These are phyloP conservation scores for Annona squamosa DNA, from an alignment of 164 flowering plant genomes.

Conservation along the genomic window DNA sequence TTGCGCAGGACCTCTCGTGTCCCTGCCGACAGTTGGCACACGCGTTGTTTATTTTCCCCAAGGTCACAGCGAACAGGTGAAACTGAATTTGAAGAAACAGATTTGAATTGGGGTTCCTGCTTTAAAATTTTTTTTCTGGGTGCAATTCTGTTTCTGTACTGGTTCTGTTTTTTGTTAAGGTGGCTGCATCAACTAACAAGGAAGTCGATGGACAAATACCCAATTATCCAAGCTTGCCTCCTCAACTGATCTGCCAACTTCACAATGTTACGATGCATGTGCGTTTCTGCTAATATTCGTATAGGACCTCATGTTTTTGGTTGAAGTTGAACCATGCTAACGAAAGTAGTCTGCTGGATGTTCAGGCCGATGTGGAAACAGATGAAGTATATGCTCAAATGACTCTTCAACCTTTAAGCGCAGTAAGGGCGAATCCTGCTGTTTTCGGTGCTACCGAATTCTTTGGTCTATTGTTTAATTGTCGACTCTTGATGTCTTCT, in stretches of 20 bases:
- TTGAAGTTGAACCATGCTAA: neutral
- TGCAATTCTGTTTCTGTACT: neutral
- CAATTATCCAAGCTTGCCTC: slow-evolving; percentile 75
- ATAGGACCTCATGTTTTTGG: neutral
- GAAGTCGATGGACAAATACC: slow-evolving; percentile 80
- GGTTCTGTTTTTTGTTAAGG: slow-evolving; percentile 29
- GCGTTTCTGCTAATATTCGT: slow-evolving; percentile 17
- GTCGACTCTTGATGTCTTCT: neutral
- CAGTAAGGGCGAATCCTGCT: slow-evolving; percentile 28
- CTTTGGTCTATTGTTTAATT: neutral
- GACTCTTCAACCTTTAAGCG: slow-evolving; percentile 78
- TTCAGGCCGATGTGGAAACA: slow-evolving; percentile 86
- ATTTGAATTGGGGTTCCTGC: neutral
- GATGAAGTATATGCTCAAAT: slow-evolving; percentile 92
- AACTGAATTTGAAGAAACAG: neutral
- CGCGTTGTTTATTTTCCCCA: slow-evolving; percentile 86
- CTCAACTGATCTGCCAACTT: slow-evolving; percentile 81
- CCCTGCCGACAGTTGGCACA: slow-evolving; percentile 65
- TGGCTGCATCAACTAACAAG: slow-evolving; percentile 76
- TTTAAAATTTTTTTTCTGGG: neutral
- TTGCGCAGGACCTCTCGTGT: slow-evolving; percentile 88
- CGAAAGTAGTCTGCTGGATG: neutral
- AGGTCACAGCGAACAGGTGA: slow-evolving; percentile 91
- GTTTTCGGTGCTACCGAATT: neutral
- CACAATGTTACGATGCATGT: slow-evolving; percentile 93